Base-by-base conservation (phyloP, 441 rosid genomes). In the Isatis lusitanica region DNA sequence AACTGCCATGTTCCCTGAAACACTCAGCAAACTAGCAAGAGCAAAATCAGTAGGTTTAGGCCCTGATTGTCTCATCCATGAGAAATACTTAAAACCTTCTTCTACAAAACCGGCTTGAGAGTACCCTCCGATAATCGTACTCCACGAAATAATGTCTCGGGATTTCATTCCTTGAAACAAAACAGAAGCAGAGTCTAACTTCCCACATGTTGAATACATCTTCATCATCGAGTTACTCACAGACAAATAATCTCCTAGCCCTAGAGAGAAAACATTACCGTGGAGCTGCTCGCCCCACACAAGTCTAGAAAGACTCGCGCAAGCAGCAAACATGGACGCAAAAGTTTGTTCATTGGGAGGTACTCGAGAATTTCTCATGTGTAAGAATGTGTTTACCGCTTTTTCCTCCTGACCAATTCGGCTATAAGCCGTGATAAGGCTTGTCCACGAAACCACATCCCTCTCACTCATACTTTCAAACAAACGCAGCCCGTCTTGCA, bases 371-470 rank as follows among this genome's bases (percentile, higher is more conserved):
- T 79, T 87, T 67, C 74, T 76, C 97, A 94, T 86, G 59, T 76
- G 75, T 40, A 70, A 60, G 77, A 92, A 92, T 13, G 88, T 81
- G 40, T 78, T 68, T 33, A 90, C 57, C 7, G 94, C 93, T 70
- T 83, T 84, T 61, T 76, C 85, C 47, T 84, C 94, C 62, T 79
- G 81, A 31, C 94, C 90, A 47, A 67, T 74, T 68, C 87, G 94
- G 70, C 79, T 74, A 78, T 81, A 89, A 6, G 85, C 77, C 1
- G 83, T 74, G 48, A 94, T 89, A 68, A 85, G 64, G 15, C 79
- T 75, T 16, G 99, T 94, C 98, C 98, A 94, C 0, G 97, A 89
- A 86, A 88, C 84, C 73, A 94, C 97, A 83, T 90, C 91, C 43
- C 28, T 83, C n/a, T 31, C 72, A 44, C 63, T 79, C 93, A 94